Evolutionary conservation across 768 basidiomycete species (phyloP), one percentile per base, ranked within the genome.

Genomic region (Paxillus involutus): DNA sequence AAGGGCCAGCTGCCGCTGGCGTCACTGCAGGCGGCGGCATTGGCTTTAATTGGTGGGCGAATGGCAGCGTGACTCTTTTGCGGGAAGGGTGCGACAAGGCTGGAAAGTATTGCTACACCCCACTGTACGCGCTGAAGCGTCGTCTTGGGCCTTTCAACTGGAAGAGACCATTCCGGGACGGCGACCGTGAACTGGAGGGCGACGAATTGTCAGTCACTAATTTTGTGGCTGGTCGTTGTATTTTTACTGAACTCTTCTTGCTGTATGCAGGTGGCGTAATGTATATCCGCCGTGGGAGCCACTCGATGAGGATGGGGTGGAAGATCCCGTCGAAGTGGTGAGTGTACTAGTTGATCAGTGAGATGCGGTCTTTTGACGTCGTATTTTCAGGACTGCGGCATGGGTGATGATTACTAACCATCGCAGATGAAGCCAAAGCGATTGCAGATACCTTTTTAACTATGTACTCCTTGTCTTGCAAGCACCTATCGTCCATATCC

Each of bases 121-220:
- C 68, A 13, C 65, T 69, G 14, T 67, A 63, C 48, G 44, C 47
- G 3, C 37, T 71, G 43, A 69, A 60, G 42, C 60, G 62, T 9
- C 56, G 16, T 8, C 16, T 55, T 3, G 30, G 47, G 4, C 4
- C 26, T 14, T n/a, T 32, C 32, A n/a, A 26, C 26, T 0, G 8
- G 0, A 11, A 30, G 26, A 51, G 59, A 4, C 3, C 60, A 3
- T 63, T 61, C n/a, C 63, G 66, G 2, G 53, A 57, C 2, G 11
- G 1, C 9, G 5, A 29, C 3, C 56, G 56, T 14, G 47, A 56
- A 8, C 59, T 21, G 2, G 21, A 16, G 6, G 68, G 49, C 1
- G 62, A 62, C n/a, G 33, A 48, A 0, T 3, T 57, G 69, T 68
- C 13, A 52, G 68, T 69, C 19, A 2, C 9, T 41, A 9, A 14